Conservation (phyloP, 495 filamentous ascomycete genomes). For the Podospora sp. region DNA sequence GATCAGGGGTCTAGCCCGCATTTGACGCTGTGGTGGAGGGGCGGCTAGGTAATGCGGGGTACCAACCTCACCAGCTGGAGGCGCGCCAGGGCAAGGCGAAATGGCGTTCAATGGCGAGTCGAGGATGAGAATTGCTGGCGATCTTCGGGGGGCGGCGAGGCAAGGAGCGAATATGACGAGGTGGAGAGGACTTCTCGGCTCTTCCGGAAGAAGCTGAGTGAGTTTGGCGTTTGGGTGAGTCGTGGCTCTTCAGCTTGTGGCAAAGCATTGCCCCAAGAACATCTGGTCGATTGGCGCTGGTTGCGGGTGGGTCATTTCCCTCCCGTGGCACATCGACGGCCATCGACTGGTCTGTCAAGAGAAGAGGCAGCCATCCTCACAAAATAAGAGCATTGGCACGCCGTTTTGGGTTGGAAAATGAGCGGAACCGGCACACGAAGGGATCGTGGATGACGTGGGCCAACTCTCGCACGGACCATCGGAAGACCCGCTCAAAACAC, state of each 20-base stretch:
- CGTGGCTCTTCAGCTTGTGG: neutral
- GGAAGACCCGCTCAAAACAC: neutral
- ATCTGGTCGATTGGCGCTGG: neutral
- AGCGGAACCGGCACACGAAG: neutral
- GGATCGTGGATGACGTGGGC: neutral
- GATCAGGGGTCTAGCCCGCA: neutral
- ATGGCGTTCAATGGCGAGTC: neutral
- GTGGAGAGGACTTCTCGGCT: neutral
- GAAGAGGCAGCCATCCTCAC: neutral
- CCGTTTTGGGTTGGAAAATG: neutral
- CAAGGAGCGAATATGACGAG: neutral
- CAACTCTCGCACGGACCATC: neutral
- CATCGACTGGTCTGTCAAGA: neutral
- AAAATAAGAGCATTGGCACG: neutral
- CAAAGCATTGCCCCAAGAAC: neutral
- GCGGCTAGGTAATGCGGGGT: neutral
- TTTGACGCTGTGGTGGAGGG: neutral
- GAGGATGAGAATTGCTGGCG: neutral
- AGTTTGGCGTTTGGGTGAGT: neutral
- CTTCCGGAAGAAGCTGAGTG: neutral
- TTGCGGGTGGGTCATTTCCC: neutral
- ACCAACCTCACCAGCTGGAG: neutral
- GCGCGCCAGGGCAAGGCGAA: too few relatives aligned
- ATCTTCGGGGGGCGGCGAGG: neutral
- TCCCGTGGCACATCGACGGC: neutral